These are phyloP conservation scores for Pholiota conissans DNA, from an alignment of 768 basidiomycete species.

Conservation along the genomic window DNA sequence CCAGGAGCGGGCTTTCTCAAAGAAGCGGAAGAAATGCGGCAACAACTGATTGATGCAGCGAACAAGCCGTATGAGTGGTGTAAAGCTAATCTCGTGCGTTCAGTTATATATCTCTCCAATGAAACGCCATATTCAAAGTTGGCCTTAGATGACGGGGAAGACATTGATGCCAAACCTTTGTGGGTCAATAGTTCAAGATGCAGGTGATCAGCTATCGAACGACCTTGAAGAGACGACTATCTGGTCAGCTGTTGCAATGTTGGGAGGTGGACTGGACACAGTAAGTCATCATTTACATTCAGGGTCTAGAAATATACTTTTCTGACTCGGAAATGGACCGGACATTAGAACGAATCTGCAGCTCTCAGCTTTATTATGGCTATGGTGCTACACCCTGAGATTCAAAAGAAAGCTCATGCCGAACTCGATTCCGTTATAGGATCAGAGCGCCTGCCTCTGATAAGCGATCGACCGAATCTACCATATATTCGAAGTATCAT, in stretches of 20 bases:
- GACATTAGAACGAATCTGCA: conserved; percentile 35
- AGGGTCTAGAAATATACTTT: too few species aligned
- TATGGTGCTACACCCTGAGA: conserved; percentile 42
- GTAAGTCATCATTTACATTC: conserved; percentile 11
- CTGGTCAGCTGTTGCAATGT: conserved; percentile 30
- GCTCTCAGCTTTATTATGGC: conserved; percentile 47
- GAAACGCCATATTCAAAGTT: background rate
- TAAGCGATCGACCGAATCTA: conserved; percentile 41
- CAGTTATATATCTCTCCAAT: background rate
- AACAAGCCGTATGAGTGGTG: conserved; percentile 36
- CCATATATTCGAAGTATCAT: conserved; percentile 50
- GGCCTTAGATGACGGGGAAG: conserved; percentile 37
- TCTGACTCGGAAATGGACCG: too few species aligned
- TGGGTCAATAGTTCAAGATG: conserved; percentile 28
- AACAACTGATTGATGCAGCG: conserved; percentile 35
- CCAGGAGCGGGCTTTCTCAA: conserved; percentile 57
- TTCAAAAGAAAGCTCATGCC: conserved; percentile 49
- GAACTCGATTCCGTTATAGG: conserved; percentile 49
- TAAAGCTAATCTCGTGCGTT: conserved; percentile 44
- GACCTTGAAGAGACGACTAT: conserved; percentile 35
- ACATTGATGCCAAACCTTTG: conserved; percentile 40
- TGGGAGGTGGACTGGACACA: conserved; percentile 21
- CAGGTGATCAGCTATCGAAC: conserved; percentile 30
- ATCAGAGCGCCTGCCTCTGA: conserved; percentile 34
- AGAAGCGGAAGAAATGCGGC: conserved; percentile 37